Evolutionary conservation across 306 rosid genomes (phyloP).

Genomic region (Lathyrus sativus): DNA sequence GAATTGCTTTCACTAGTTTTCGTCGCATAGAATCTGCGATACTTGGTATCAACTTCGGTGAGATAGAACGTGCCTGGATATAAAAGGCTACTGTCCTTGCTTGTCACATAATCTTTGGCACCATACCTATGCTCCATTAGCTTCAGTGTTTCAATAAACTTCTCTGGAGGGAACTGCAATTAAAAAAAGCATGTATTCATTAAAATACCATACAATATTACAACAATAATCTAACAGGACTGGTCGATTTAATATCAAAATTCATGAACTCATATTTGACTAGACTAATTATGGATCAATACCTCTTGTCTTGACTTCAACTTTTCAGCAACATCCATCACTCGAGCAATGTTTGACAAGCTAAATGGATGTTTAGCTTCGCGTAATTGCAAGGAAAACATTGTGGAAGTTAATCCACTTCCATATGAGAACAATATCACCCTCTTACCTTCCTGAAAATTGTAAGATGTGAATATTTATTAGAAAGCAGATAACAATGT

Average conservation of each 20-base stretch:
- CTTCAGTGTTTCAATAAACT: constrained; percentile 81
- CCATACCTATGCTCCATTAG: constrained; percentile 97
- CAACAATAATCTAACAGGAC: background rate
- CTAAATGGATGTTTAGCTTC: constrained; percentile 73
- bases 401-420: constrained; percentile 86
- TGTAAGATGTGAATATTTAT: constrained; percentile 32
- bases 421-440: constrained; percentile 91
- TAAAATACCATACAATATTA: constrained; percentile 25
- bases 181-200: constrained; percentile 24
- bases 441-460: constrained; percentile 71
- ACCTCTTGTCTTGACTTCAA: constrained; percentile 96
- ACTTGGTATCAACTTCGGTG: constrained; percentile 86
- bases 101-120: constrained; percentile 85
- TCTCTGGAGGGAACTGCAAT: constrained; percentile 75
- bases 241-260: constrained; percentile 1
- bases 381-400: constrained; percentile 74
- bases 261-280: background rate
- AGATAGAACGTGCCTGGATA: constrained; percentile 90
- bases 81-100: constrained; percentile 78
- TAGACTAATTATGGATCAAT: constrained; percentile 33
- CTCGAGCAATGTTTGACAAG: constrained; percentile 75
- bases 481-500: constrained; percentile 29
- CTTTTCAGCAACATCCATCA: constrained; percentile 76
- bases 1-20: constrained; percentile 43
- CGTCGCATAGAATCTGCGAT: constrained; percentile 78